Percentiles rank a stretch among this genome's conserved stretches.
phyloP scores from a whole-genome alignment of 2,329 filamentous ascomycete genomes.

The Exophiala oligosperma region DNA sequence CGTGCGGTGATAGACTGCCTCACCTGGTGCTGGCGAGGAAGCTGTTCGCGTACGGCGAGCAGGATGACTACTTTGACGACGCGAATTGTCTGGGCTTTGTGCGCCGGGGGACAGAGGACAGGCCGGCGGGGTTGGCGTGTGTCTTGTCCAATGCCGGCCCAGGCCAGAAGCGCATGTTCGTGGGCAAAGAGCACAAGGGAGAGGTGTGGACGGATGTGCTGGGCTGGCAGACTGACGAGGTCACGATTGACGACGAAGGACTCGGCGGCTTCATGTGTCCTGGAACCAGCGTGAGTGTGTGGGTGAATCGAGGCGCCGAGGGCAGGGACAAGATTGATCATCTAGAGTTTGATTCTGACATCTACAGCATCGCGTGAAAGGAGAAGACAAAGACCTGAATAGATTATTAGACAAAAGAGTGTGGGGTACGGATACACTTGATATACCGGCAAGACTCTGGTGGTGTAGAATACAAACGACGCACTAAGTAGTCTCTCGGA shows the following conservation, averaged over 20 bases:
- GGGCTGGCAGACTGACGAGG: constrained; percentile 53
- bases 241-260: constrained; percentile 60
- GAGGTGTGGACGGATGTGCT: constrained; percentile 66
- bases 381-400: not conserved
- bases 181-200: constrained; percentile 58
- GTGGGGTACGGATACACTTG: too few relatives aligned
- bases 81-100: constrained; percentile 63
- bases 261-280: constrained; percentile 58
- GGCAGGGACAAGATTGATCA: constrained; percentile 49
- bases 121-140: constrained; percentile 52
- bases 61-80: constrained; percentile 64
- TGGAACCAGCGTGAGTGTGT: constrained; percentile 59
- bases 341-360: constrained; percentile 39
- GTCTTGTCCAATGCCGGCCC: constrained; percentile 54
- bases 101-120: constrained; percentile 40
- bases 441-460: too few relatives aligned
- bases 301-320: constrained; percentile 58
- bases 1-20: constrained; percentile 57
- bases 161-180: constrained; percentile 59
- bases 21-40: constrained; percentile 62
- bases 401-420: too few relatives aligned
- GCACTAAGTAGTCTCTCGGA: too few relatives aligned
- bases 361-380: constrained; percentile 13
- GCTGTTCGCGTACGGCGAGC: constrained; percentile 66
- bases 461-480: too few relatives aligned